Evolutionary conservation across 2,329 filamentous ascomycete genomes (phyloP), one percentile per base, ranked within the genome.

Genomic region (Epichloe sp.): DNA sequence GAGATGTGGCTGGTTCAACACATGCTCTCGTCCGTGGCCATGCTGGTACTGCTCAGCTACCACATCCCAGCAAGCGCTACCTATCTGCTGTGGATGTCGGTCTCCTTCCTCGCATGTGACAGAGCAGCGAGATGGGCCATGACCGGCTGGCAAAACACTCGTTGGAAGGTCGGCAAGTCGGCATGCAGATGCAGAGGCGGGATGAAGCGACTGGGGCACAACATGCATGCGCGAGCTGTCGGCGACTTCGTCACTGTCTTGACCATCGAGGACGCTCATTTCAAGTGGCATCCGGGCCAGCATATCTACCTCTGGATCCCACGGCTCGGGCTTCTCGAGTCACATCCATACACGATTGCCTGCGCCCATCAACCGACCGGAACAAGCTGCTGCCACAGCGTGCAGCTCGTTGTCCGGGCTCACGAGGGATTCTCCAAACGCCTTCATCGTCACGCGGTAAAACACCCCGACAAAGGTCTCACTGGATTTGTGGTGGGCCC

Each of bases 1-100:
- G 84, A 88, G 66, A 53, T 85, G 0, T 88, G 86, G 60, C 76
- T 87, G 15, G 57, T 80, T 3, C 84, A 88, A 63, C 84, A 88
- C 61, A 67, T 86, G 26, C 62, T 78, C 15, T 77, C 79, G 3
- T 80, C 80, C 51, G 71, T 76, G 34, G 60, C 82, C 23, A 76
- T 87, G 58, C 66, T 86, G 38, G 83, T 77, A 67, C 69, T 84
- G 41, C 64, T 86, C 10, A 79, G 82, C 58, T 66, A 75, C 38
- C 83, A 88, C 61, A 74, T 84, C 3, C 83, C 83, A 1, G 59
- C 60, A 7, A 74, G 77, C 46, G 76, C 82, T 6, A 71, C 68
- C 31, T 79, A 79, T 60, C 80, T 83, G 50, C 66, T 87, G 38
- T 86, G 82, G 82, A 78, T 85, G 56, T 73, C 80, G 12, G 69